Evolutionary conservation across 257 asterid species (phyloP).

Genomic region (Solanum corneliomulleri): DNA sequence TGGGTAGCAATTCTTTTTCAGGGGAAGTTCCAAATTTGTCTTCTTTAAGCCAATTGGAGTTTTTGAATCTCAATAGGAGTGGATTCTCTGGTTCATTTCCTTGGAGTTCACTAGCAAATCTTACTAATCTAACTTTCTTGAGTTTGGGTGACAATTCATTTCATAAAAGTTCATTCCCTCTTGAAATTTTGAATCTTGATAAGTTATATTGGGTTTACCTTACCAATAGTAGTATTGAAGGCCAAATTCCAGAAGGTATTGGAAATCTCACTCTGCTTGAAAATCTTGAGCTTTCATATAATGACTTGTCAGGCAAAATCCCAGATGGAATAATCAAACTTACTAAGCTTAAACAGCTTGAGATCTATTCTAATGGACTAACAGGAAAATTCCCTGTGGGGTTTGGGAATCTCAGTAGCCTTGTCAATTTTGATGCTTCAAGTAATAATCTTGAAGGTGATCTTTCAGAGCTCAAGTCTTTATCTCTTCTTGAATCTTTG

Average conservation of each 20-base stretch:
- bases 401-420: conserved; percentile 23
- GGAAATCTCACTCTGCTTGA: conserved; percentile 36
- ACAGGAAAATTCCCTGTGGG: conserved; percentile 26
- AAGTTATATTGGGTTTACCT: conserved; percentile 30
- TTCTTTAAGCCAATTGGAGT: conserved; percentile 9
- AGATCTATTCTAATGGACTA: conserved; percentile 21
- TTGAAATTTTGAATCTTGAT: conserved; percentile 19
- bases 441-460: conserved; percentile 24
- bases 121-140: conserved; percentile 18
- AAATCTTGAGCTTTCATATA: conserved; percentile 26
- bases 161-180: conserved; percentile 20
- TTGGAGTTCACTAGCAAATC: conserved; percentile 27
- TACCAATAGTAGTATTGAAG: conserved; percentile 25
- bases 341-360: conserved; percentile 20
- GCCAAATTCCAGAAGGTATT: conserved; percentile 26
- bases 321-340: conserved; percentile 28
- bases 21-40: conserved; percentile 24
- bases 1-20: conserved; percentile 21
- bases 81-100: conserved; percentile 31
- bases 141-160: conserved; percentile 31
- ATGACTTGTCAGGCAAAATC: conserved; percentile 15
- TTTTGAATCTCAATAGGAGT: conserved; percentile 16
- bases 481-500: conserved; percentile 12
- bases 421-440: conserved; percentile 19
- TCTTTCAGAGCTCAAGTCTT: conserved; percentile 23